Percentiles rank a stretch among this genome's conserved stretches.
phyloP scores from a whole-genome alignment of 306 rosid genomes.

The Trifolium pratense region DNA sequence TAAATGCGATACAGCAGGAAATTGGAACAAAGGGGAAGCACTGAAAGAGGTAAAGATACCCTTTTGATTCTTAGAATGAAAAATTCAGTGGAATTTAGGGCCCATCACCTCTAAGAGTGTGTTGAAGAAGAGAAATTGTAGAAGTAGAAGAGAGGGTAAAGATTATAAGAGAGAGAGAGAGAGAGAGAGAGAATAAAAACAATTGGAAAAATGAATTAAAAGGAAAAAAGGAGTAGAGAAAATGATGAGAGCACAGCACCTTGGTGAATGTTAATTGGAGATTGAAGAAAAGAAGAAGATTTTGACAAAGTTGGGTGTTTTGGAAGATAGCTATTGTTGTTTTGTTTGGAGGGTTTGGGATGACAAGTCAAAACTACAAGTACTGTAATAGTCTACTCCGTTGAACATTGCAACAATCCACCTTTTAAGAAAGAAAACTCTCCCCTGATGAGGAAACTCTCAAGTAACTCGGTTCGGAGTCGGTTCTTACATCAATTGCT shows the following conservation, averaged over 20 bases:
- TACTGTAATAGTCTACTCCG: conserved; percentile 27
- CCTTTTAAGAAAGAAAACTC: background rate
- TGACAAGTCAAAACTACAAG: conserved; percentile 43
- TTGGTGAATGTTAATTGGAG: conserved; percentile 50
- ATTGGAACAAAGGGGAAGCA: conserved; percentile 60
- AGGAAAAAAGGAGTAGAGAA: conserved; percentile 40
- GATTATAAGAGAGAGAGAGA: no score
- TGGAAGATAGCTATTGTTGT: conserved; percentile 64
- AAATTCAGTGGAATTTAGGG: conserved; percentile 83
- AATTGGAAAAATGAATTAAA: background rate
- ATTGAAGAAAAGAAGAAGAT: conserved; percentile 49
- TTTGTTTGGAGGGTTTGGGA: conserved; percentile 35
- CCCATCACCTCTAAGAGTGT: conserved; percentile 82
- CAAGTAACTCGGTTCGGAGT: no score
- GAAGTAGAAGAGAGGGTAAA: conserved; percentile 43
- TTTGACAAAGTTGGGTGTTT: conserved; percentile 52
- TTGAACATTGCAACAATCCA: conserved; percentile 35
- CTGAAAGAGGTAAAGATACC: conserved; percentile 61
- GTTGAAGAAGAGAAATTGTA: conserved; percentile 43
- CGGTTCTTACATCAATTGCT: no score
- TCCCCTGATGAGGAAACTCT: no score
- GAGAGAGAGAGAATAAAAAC: background rate
- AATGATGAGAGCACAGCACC: conserved; percentile 46
- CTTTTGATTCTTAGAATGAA: conserved; percentile 52
- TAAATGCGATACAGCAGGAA: conserved; percentile 61